Evolutionary conservation across 768 basidiomycete genomes (phyloP).

Genomic region (Auriscalpium vulgare): DNA sequence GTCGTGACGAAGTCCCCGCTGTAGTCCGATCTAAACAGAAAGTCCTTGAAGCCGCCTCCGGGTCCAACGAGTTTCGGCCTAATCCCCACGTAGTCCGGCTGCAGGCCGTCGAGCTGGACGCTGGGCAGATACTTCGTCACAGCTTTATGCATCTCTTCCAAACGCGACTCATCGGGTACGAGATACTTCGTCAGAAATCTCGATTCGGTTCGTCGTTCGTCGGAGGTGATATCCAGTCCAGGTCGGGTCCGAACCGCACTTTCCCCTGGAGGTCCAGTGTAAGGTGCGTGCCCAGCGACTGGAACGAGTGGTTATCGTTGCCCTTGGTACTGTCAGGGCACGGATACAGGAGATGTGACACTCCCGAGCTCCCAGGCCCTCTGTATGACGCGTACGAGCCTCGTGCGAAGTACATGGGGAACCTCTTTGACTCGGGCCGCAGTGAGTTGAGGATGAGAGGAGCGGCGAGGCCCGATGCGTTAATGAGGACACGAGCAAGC

Average conservation of each 20-base stretch:
- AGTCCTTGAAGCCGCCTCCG: conserved; percentile 75
- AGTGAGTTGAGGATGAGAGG: conserved; percentile 65
- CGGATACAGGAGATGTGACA: conserved; percentile 84
- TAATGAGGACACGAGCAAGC: conserved; percentile 70
- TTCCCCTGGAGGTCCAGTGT: conserved; percentile 81
- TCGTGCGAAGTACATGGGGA: conserved; percentile 73
- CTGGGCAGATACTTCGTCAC: conserved; percentile 70
- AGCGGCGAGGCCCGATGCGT: conserved; percentile 72
- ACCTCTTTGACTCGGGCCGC: conserved; percentile 43
- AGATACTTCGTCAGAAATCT: conserved; percentile 74
- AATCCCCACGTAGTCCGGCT: conserved; percentile 79
- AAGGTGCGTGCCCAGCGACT: conserved; percentile 87
- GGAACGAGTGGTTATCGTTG: conserved; percentile 45
- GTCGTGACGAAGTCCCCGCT: conserved; percentile 30
- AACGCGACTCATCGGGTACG: conserved; percentile 49
- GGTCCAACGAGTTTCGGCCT: conserved; percentile 83
- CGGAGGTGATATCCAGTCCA: conserved; percentile 74
- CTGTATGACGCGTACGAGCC: conserved; percentile 87
- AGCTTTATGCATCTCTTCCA: conserved; percentile 59
- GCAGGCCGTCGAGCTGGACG: conserved; percentile 50
- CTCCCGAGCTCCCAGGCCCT: conserved; percentile 61
- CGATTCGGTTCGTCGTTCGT: conserved; percentile 31
- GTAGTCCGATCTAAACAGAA: conserved; percentile 62
- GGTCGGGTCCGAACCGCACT: conserved; percentile 87
- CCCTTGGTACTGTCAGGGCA: conserved; percentile 62